phyloP scores from a whole-genome alignment of 805 yeast species.

The Pichia gijzeniarum region DNA sequence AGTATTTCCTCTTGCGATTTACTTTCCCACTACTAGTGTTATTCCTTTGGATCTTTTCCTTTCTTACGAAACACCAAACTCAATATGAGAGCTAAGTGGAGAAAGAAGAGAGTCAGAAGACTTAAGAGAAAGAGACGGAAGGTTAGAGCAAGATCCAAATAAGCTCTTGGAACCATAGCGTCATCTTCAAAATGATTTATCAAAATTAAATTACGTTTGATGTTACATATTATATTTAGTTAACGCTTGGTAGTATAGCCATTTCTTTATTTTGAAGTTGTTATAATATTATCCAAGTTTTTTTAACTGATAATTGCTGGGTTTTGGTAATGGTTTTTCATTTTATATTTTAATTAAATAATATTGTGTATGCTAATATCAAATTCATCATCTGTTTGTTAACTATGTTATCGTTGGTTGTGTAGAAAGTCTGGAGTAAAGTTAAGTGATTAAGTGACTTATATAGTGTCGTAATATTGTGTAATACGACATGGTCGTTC shows the following conservation, averaged over 20 bases:
- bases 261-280: too few species aligned
- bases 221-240: neutral
- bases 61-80: slow-evolving; percentile 5
- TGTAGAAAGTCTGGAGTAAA: too few species aligned
- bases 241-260: too few species aligned
- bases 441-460: too few species aligned
- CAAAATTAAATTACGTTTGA: neutral
- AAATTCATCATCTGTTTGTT: too few species aligned
- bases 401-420: too few species aligned
- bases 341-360: too few species aligned
- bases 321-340: too few species aligned
- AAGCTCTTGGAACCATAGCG: slow-evolving; percentile 32
- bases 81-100: slow-evolving; percentile 95
- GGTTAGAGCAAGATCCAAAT: slow-evolving; percentile 99
- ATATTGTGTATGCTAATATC: too few species aligned
- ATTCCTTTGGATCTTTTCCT: neutral
- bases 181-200: neutral
- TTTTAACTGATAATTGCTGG: too few species aligned
- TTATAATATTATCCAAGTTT: too few species aligned
- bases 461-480: too few species aligned
- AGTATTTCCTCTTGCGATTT: neutral
- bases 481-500: neutral
- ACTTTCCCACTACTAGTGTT: neutral
- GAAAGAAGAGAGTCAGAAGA: slow-evolving; percentile 99
- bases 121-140: slow-evolving; percentile 99